Base-by-base conservation (phyloP, 2,329 filamentous ascomycete species). In the Aspergillus candidus region DNA sequence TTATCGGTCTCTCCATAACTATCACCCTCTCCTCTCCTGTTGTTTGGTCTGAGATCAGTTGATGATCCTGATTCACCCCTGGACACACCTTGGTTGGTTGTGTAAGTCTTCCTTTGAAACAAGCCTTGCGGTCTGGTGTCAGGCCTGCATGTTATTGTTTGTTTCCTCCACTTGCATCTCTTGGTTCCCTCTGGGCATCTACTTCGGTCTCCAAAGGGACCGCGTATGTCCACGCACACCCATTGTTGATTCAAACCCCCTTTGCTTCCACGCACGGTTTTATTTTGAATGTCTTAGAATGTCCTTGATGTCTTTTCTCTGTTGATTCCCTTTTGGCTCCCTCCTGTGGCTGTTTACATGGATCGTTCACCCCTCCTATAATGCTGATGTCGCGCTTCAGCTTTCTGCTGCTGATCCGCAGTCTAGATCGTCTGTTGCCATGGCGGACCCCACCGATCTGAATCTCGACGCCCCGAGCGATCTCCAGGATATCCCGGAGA, bases 401-500 rank as follows among this genome's bases (percentile, higher is more conserved):
- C 59, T 48, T 15, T 35, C 34, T 31, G 18, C 31, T 13, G 30
- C 35, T 30, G 32, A 40, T 32, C 40, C 14, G 42, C 41, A 42
- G 47, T 50, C 37, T 38, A 47, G 44, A 34, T 47, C 32, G 42
- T 45, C 49, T 47, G 48, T 55, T 54, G 52, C 33, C 53, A 70
- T 71, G 68, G 63, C 68, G 38, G 66, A 69, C 54, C 57, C 65
- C 45, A 56, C 65, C 37, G 68, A 71, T 55, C 55, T 70, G 48
- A 71, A 68, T 54, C 56, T 70, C 44, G 68, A 71, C 53, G 68
- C 68, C 47, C 68, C 67, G 12, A 70, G 68, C 54, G 68, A 71
- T 50, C 65, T 70, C 48, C 66, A 70, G 50, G 68, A 70, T 54
- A 70, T 71, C 53, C 66, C 68, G 40, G 68, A 71, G 33, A 52